phyloP scores from a whole-genome alignment of 257 asterid species.

The Penstemon eatonii region DNA sequence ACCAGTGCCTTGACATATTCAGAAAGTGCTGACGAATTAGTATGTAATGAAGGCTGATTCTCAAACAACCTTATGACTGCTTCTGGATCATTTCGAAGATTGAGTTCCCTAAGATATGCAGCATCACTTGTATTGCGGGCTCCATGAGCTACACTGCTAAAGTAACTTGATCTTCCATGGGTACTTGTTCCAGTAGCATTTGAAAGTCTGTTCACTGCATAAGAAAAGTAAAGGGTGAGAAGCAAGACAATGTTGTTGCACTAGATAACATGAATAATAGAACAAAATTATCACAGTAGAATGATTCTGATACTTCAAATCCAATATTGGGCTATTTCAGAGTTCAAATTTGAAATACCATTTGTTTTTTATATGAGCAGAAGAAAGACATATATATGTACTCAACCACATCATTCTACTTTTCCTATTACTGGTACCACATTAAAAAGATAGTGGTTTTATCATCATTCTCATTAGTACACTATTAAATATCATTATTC shows the following conservation, averaged over 20 bases:
- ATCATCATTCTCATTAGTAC: not conserved
- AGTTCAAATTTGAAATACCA: not conserved
- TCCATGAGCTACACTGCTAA: constrained; percentile 73
- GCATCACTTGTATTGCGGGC: constrained; percentile 62
- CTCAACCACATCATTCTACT: not conserved
- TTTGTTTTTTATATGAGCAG: no score
- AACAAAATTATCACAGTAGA: not conserved
- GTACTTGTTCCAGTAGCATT: constrained; percentile 35
- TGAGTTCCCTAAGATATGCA: constrained; percentile 78
- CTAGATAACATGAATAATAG: not conserved
- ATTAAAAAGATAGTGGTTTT: no score
- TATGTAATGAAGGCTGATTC: constrained; percentile 72
- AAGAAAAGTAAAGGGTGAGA: constrained; percentile 24
- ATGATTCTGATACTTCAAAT: not conserved
- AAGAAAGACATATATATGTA: not conserved
- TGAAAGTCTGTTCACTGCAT: constrained; percentile 45
- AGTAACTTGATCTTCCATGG: constrained; percentile 56
- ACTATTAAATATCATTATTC: not conserved
- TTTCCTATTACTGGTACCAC: no score
- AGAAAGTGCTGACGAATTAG: constrained; percentile 75
- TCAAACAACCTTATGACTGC: constrained; percentile 80
- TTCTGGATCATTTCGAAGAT: constrained; percentile 70
- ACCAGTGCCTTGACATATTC: constrained; percentile 88
- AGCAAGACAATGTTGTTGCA: constrained; percentile 3
- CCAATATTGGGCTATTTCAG: not conserved